Conservation (phyloP, 805 yeast species). For the Teunomyces kruisii region DNA sequence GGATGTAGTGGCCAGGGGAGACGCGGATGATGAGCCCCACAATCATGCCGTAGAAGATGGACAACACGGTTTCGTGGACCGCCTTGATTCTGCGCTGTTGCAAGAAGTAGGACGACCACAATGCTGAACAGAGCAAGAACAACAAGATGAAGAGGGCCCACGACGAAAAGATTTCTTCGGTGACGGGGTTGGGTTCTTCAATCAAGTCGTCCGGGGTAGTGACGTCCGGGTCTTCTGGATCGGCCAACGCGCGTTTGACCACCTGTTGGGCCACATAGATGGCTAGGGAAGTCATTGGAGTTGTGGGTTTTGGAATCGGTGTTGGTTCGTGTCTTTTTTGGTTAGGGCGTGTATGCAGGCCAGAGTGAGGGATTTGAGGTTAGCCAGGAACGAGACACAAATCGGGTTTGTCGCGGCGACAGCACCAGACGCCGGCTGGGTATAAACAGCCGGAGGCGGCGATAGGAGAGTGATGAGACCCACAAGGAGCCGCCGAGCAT, state of each 20-base stretch:
- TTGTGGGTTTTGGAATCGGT: background rate
- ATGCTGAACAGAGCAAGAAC: conserved; percentile 76
- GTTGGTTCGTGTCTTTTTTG: conserved; percentile 5
- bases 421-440: no score
- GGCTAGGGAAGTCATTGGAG: conserved; percentile 30
- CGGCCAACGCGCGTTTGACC: conserved; percentile 31
- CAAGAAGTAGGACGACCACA: conserved; percentile 92
- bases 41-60: conserved; percentile 95
- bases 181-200: conserved; percentile 73
- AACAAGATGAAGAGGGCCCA: conserved; percentile 94
- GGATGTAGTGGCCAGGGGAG: conserved; percentile 95
- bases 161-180: conserved; percentile 93
- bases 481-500: no score
- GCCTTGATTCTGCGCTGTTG: conserved; percentile 91
- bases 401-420: no score
- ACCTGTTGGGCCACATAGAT: conserved; percentile 26
- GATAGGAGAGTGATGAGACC: no score
- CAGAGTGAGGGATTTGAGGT: no score
- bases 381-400: no score
- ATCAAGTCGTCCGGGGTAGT: conserved; percentile 54
- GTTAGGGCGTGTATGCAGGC: background rate
- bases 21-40: conserved; percentile 89
- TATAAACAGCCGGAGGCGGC: no score
- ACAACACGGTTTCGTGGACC: conserved; percentile 94
- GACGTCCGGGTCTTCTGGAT: conserved; percentile 43